A percentile compares a stretch with the other conserved stretches of the same genome.
phyloP scores from a whole-genome alignment of 306 rosid genomes.

The Pyrus bretschneideri region DNA sequence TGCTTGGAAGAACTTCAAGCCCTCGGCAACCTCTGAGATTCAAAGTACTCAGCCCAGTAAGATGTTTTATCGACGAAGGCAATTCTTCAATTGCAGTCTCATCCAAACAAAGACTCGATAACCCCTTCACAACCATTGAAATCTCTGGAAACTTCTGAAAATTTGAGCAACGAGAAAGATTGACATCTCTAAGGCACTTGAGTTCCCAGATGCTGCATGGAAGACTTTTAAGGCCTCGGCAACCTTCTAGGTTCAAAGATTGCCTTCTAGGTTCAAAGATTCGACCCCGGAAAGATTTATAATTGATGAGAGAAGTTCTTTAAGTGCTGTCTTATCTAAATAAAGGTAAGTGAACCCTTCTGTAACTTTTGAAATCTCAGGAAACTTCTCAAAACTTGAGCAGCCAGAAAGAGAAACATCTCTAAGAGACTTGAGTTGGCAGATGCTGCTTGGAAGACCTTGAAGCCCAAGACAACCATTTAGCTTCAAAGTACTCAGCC shows the following conservation, averaged over 20 bases:
- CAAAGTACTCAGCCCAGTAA: not conserved
- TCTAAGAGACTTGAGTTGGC: too few species aligned
- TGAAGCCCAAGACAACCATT: not conserved
- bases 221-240: too few species aligned
- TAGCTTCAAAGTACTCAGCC: not conserved
- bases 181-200: not conserved
- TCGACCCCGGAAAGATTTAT: not conserved
- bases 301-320: too few species aligned
- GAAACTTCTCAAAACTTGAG: not conserved
- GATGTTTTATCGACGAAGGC: not conserved
- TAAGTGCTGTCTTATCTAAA: too few species aligned
- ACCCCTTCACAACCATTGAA: too few species aligned
- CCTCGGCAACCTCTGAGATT: not conserved
- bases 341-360: too few species aligned
- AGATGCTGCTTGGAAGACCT: not conserved
- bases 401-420: not conserved
- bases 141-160: not conserved
- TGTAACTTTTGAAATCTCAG: not conserved
- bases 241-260: not conserved
- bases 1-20: not conserved
- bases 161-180: too few species aligned
- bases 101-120: not conserved
- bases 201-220: not conserved
- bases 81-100: rapidly evolving
- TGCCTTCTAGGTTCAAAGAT: not conserved